Conservation (phyloP, 768 basidiomycete species). For the Tephrocybe sp. region DNA sequence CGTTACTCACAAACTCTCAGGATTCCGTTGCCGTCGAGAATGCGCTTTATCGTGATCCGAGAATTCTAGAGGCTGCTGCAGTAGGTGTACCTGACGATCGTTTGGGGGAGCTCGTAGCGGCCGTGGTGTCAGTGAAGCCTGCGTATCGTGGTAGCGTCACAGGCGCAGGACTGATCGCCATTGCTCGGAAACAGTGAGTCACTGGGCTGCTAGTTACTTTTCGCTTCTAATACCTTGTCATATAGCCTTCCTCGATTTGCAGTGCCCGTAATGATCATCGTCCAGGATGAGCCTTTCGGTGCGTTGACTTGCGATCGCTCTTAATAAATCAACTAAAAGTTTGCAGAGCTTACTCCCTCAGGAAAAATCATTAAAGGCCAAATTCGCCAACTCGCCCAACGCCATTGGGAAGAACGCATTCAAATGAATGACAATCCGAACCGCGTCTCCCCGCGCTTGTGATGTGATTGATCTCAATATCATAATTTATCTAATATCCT, state of each 20-base stretch:
- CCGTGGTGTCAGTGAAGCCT: slow-evolving; percentile 50
- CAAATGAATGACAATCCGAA: not conserved
- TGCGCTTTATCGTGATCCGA: slow-evolving; percentile 52
- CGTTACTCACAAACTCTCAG: slow-evolving; percentile 25
- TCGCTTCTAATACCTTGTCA: not conserved
- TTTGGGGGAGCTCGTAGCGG: slow-evolving; percentile 59
- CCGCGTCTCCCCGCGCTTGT: not conserved
- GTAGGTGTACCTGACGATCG: slow-evolving; percentile 58
- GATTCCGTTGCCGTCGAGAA: slow-evolving; percentile 62
- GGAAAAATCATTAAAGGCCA: slow-evolving; percentile 56
- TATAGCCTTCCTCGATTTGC: slow-evolving; percentile 49
- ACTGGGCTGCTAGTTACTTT: not conserved
- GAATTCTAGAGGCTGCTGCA: slow-evolving; percentile 54
- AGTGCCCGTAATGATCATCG: slow-evolving; percentile 59
- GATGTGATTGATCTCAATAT: too few relatives aligned
- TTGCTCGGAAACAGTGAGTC: slow-evolving; percentile 39
- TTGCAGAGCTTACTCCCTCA: slow-evolving; percentile 51
- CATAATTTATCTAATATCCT: too few relatives aligned
- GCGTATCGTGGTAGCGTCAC: slow-evolving; percentile 43
- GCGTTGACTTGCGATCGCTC: slow-evolving; percentile 8
- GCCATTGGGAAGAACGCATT: slow-evolving; percentile 38
- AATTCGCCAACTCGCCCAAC: slow-evolving; percentile 43
- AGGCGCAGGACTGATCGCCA: slow-evolving; percentile 45
- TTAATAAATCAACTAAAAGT: not conserved
- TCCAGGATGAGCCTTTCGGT: slow-evolving; percentile 46